phyloP scores from a whole-genome alignment of 2,329 filamentous ascomycete genomes.

The Fusarium concolor region DNA sequence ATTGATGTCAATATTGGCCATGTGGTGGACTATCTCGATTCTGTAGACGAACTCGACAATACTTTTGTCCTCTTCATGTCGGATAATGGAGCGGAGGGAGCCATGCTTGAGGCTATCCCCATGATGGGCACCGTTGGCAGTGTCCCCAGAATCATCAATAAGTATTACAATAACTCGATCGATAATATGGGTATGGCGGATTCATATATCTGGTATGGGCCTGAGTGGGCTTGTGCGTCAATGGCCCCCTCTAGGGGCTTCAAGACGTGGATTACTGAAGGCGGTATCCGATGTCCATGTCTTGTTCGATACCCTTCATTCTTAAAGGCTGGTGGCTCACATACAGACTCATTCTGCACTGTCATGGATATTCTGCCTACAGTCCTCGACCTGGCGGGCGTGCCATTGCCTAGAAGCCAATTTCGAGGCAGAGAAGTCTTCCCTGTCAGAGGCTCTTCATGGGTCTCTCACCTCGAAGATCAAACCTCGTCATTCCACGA shows the following conservation, averaged over 20 bases:
- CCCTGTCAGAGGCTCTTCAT: conserved; percentile 57
- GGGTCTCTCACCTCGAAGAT: conserved; percentile 27
- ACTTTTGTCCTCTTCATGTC: conserved; percentile 16
- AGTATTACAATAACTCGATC: conserved; percentile 61
- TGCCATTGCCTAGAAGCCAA: conserved; percentile 51
- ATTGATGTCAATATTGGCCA: conserved; percentile 66
- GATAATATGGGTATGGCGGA: conserved; percentile 68
- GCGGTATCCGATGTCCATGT: conserved; percentile 35
- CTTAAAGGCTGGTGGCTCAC: conserved; percentile 49
- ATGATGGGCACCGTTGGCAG: conserved; percentile 48
- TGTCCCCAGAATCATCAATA: conserved; percentile 35
- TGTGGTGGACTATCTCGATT: conserved; percentile 61
- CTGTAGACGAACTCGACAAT: conserved; percentile 1
- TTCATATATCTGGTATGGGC: conserved; percentile 71
- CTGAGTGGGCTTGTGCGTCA: conserved; percentile 61
- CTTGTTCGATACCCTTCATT: conserved; percentile 47
- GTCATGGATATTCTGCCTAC: conserved; percentile 64
- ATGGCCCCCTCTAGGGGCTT: conserved; percentile 56
- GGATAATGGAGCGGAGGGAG: conserved; percentile 8
- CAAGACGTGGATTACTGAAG: conserved; percentile 47
- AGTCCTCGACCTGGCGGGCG: conserved; percentile 59
- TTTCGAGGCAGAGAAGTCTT: conserved; percentile 61
- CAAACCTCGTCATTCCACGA: conserved; percentile 57
- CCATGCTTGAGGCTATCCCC: conserved; percentile 64
- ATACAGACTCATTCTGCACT: conserved; percentile 47